A percentile compares a stretch with the other conserved stretches of the same genome.
phyloP scores from a whole-genome alignment of 352 stramenopile genomes.

The Phytophthora tentaculata region DNA sequence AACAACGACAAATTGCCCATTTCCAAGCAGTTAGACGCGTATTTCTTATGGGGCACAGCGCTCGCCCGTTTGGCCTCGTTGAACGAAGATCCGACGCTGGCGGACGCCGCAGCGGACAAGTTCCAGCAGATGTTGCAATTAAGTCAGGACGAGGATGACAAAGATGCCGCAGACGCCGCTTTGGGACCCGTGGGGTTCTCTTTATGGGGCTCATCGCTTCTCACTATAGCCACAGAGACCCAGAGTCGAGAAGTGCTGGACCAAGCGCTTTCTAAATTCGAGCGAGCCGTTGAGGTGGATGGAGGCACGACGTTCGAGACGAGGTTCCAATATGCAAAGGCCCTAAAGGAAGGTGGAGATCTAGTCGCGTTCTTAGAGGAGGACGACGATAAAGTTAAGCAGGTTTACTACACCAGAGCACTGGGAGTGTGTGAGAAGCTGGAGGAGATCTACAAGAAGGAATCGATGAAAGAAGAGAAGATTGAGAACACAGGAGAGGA shows the following conservation, averaged over 20 bases:
- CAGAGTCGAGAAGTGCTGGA: constrained; percentile 61
- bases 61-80: constrained; percentile 73
- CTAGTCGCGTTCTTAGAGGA: constrained; percentile 67
- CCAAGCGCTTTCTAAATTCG: constrained; percentile 66
- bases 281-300: constrained; percentile 80
- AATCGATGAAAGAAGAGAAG: constrained; percentile 24
- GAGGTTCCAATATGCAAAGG: constrained; percentile 79
- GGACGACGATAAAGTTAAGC: constrained; percentile 12
- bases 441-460: constrained; percentile 47
- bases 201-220: constrained; percentile 76
- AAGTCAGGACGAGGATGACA: constrained; percentile 15
- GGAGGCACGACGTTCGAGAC: constrained; percentile 85
- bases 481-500: background rate
- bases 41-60: constrained; percentile 84
- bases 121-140: constrained; percentile 80
- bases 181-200: constrained; percentile 81
- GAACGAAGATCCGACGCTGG: constrained; percentile 80
- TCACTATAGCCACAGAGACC: constrained; percentile 81
- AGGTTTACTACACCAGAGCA: constrained; percentile 33
- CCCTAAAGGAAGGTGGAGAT: constrained; percentile 49
- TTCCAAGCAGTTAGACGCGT: constrained; percentile 71
- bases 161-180: constrained; percentile 55
- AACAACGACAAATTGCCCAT: constrained; percentile 52
- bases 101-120: constrained; percentile 78
- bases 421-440: constrained; percentile 39